Evolutionary conservation across 129 eudicot genomes (phyloP), one percentile per base, ranked within the genome.

Genomic region (Tagetes erecta): DNA sequence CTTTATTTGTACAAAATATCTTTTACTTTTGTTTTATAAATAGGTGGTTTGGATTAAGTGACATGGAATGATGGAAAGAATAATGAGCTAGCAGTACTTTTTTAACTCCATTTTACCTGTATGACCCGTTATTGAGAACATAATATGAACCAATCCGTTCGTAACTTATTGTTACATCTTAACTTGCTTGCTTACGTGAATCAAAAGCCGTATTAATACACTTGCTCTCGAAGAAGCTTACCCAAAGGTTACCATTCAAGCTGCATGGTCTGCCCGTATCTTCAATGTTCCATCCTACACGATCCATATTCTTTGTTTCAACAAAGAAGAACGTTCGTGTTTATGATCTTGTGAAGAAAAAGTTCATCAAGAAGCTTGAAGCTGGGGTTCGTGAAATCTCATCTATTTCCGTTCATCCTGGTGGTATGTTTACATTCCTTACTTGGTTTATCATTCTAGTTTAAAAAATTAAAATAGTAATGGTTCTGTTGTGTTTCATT

Each of bases 301-400:
- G 96, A 68, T 95, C 99, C 12, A 55, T 88, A 56, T 91, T 95
- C 80, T 91, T 95, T 72, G 81, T 89, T 75, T 75, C 99, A 60
- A 91, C 99, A 27, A 95, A 95, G 82, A 91, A 84, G 83, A 85
- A 81, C 70, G 87, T 91, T 13, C 96, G 92, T 67, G 97, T 91
- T 70, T 91, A 91, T 70, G 96, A 91, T 83, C 72, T 91, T 9
- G 49, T 88, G 35, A 91, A 91, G 83, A 84, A 85, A 63, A 88
- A 83, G 80, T 89, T 85, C 45, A 59, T 88, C 35, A 91, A 91
- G 78, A 91, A 86, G 81, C 97, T 88, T 69, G 97, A 91, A 62
- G 72, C 97, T 7, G 85, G 91, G 36, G 86, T 86, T 12, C 88
- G 92, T 70, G 92, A 91, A 81, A 80, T 91, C 57, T 88, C 96